Evolutionary conservation across 495 filamentous ascomycete species (phyloP).

Genomic region (Penicillium paradoxum): DNA sequence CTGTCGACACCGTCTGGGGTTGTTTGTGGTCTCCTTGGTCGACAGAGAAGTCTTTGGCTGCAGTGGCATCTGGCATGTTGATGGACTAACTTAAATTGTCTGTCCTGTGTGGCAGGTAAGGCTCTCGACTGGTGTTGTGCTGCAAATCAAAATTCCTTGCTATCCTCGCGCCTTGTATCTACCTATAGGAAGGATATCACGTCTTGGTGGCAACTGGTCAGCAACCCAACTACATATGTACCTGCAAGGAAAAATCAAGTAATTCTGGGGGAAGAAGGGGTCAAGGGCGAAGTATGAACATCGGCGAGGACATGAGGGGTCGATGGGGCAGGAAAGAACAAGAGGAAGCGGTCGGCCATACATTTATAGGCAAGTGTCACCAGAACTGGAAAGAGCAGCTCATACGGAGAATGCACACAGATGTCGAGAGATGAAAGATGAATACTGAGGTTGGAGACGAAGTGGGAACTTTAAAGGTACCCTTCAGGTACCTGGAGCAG

Average conservation of each 20-base stretch:
- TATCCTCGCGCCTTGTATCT: not conserved
- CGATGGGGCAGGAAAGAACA: not conserved
- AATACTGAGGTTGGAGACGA: not conserved
- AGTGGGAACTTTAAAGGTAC: not conserved
- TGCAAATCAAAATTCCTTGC: not conserved
- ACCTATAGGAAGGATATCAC: not conserved
- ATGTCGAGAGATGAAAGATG: not conserved
- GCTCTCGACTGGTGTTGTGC: not conserved
- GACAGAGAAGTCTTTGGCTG: not conserved
- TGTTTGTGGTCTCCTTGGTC: not conserved
- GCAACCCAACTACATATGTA: not conserved
- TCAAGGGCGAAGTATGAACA: slow-evolving; percentile 1
- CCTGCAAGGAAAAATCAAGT: not conserved
- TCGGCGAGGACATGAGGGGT: not conserved
- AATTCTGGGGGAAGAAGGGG: not conserved
- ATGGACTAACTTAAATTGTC: not conserved
- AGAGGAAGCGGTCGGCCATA: slow-evolving; percentile 13
- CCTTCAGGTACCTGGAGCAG: not conserved
- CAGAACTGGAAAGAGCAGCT: not conserved
- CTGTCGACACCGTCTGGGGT: not conserved
- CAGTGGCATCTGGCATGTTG: not conserved
- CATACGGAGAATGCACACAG: not conserved
- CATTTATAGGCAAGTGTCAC: not conserved
- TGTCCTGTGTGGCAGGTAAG: not conserved
- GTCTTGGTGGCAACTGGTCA: not conserved